phyloP scores from a whole-genome alignment of 75 land plant species.

The Selaginella tamariscina region DNA sequence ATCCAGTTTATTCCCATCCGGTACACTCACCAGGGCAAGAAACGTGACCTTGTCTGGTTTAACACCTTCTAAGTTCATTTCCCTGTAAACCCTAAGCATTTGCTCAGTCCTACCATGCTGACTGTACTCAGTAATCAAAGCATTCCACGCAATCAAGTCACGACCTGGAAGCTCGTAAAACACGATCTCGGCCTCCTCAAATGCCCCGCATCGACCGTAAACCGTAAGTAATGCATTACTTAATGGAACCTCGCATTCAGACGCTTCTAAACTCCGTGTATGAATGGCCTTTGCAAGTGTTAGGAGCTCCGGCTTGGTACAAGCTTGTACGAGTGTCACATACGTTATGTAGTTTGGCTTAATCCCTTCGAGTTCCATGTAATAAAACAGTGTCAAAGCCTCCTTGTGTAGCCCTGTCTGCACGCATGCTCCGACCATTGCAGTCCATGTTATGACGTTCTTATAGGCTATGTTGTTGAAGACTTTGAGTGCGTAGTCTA shows the following conservation, averaged over 20 bases:
- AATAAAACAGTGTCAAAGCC: background rate
- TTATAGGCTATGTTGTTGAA: background rate
- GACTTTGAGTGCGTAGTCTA: background rate
- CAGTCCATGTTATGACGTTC: slow-evolving; percentile 8
- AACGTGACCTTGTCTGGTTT: slow-evolving; percentile 6
- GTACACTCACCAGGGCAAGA: background rate
- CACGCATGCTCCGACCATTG: background rate
- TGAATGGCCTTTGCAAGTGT: background rate
- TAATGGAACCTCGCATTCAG: background rate
- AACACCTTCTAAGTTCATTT: background rate
- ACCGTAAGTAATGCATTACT: background rate
- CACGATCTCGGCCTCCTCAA: background rate
- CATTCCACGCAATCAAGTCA: slow-evolving; percentile 4
- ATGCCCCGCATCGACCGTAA: background rate
- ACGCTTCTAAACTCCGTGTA: background rate
- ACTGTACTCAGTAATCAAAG: background rate
- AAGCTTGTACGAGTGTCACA: background rate
- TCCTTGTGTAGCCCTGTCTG: background rate
- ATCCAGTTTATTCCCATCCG: background rate
- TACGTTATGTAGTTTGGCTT: background rate
- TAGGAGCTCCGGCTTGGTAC: background rate
- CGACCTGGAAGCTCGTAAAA: background rate
- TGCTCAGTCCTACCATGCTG: background rate
- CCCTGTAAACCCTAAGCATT: background rate
- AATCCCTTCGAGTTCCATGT: background rate